phyloP scores from a whole-genome alignment of 805 yeast genomes.

The Candida germanica region DNA sequence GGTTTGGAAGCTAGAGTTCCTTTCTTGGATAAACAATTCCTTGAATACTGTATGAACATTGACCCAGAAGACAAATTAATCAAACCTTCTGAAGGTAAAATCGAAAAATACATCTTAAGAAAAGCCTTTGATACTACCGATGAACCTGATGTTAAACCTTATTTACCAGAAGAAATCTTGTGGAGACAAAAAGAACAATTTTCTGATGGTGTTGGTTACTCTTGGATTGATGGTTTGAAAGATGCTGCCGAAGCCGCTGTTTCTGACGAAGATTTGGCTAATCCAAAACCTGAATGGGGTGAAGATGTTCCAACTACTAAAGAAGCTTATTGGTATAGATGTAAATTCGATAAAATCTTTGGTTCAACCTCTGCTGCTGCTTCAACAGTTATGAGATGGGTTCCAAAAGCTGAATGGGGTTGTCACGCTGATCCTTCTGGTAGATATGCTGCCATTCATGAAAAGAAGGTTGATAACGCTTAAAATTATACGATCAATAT shows the following conservation, averaged over 20 bases:
- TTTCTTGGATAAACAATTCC: slow-evolving; percentile 90
- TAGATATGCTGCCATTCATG: slow-evolving; percentile 90
- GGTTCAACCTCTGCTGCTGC: slow-evolving; percentile 74
- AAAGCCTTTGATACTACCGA: slow-evolving; percentile 95
- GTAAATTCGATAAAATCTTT: slow-evolving; percentile 91
- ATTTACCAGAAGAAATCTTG: slow-evolving; percentile 92
- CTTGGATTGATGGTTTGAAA: slow-evolving; percentile 98
- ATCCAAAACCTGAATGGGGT: slow-evolving; percentile 97
- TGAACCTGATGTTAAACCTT: slow-evolving; percentile 74
- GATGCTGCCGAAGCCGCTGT: slow-evolving; percentile 88
- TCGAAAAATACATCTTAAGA: slow-evolving; percentile 94
- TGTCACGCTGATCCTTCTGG: slow-evolving; percentile 99
- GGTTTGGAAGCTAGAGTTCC: slow-evolving; percentile 99
- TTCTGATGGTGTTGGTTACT: slow-evolving; percentile 99
- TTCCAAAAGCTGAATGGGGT: slow-evolving; percentile 99
- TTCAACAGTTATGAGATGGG: slow-evolving; percentile 97
- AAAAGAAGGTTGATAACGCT: slow-evolving; percentile 39
- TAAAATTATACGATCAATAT: not conserved
- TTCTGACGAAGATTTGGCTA: slow-evolving; percentile 84
- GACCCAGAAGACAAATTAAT: slow-evolving; percentile 91
- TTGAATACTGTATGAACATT: slow-evolving; percentile 90
- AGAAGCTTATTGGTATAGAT: slow-evolving; percentile 99
- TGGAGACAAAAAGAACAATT: slow-evolving; percentile 99
- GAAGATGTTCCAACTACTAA: slow-evolving; percentile 90
- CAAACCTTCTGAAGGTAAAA: slow-evolving; percentile 62